Conservation (phyloP, 805 yeast genomes). For the Barnettozyma pratensis region DNA sequence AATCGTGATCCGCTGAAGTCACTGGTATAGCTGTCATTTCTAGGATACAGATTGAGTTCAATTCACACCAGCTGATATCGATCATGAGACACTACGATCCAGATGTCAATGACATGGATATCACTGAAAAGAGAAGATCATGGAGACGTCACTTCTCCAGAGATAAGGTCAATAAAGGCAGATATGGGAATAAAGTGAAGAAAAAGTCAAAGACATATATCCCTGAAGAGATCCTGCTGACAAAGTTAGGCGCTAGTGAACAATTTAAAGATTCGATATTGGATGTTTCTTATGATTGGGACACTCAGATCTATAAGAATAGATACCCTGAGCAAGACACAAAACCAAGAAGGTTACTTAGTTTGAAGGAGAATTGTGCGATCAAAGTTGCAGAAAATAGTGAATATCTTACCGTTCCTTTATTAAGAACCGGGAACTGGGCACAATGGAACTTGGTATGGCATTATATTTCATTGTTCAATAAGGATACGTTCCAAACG, state of each 20-base stretch:
- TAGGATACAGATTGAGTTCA: too few species aligned
- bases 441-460: conserved; percentile 30
- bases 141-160: conserved; percentile 1
- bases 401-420: conserved; percentile 14
- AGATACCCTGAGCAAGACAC: not conserved
- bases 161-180: not conserved
- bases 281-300: conserved; percentile 18
- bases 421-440: conserved; percentile 23
- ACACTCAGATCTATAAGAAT: conserved; percentile 1
- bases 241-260: conserved; percentile 18
- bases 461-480: conserved; percentile 26
- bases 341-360: conserved; percentile 1
- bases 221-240: conserved; percentile 11
- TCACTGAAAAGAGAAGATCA: not conserved
- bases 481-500: conserved; percentile 25
- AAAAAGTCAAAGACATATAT: not conserved
- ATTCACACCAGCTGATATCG: too few species aligned
- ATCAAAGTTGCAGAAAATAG: conserved; percentile 24
- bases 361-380: conserved; percentile 24
- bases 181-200: not conserved
- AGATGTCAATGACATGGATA: too few species aligned
- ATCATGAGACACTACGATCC: too few species aligned
- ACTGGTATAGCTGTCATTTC: too few species aligned
- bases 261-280: conserved; percentile 14
- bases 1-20: too few species aligned